Conservation (phyloP, 2,329 filamentous ascomycete species). For the Mariannaea elegans region DNA sequence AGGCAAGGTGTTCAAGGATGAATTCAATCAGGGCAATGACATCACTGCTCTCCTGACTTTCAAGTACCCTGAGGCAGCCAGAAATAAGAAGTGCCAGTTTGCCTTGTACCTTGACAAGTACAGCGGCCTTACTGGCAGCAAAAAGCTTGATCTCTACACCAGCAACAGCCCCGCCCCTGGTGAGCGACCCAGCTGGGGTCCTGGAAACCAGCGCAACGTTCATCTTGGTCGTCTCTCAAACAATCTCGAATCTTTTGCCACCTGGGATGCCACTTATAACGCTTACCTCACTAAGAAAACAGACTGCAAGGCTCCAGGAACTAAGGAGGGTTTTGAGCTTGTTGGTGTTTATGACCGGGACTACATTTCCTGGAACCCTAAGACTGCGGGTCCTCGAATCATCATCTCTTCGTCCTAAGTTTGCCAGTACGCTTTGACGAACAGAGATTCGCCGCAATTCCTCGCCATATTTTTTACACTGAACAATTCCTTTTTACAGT, state of each 20-base stretch:
- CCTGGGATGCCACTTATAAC: conserved; percentile 14
- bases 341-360: conserved; percentile 24
- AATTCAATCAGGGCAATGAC: too few species aligned
- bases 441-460: too few species aligned
- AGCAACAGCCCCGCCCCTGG: conserved; percentile 30
- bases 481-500: too few species aligned
- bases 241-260: background rate
- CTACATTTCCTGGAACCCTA: conserved; percentile 15
- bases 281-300: conserved; percentile 13
- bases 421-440: too few species aligned
- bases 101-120: too few species aligned
- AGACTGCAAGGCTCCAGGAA: conserved; percentile 14
- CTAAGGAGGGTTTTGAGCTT: conserved; percentile 20
- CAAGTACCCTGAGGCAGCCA: too few species aligned
- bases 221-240: conserved; percentile 23
- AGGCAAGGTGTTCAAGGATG: too few species aligned
- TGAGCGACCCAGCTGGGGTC: conserved; percentile 28
- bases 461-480: too few species aligned
- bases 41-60: too few species aligned
- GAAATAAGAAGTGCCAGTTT: too few species aligned
- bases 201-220: conserved; percentile 37
- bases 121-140: too few species aligned
- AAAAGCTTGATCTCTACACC: conserved; percentile 40
- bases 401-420: too few species aligned
- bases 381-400: conserved; percentile 11